Conservation (phyloP, 768 basidiomycete genomes). For the Trichaptum fuscoviolaceum region DNA sequence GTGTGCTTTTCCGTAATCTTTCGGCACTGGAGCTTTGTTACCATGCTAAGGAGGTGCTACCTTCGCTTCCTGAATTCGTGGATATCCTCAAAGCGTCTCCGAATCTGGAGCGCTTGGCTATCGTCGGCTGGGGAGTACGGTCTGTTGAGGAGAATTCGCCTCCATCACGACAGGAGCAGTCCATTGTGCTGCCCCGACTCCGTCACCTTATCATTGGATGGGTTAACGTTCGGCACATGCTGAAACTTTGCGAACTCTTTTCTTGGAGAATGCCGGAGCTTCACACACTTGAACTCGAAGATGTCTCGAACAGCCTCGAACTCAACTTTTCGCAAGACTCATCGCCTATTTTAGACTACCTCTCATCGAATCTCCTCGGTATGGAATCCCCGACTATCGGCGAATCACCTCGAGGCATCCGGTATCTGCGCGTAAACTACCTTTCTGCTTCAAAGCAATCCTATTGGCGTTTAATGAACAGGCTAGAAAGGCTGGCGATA, state of each 20-base stretch:
- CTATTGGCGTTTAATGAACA: not conserved
- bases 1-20: slow-evolving; percentile 36
- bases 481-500: not conserved
- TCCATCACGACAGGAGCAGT: not conserved
- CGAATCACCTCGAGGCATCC: not conserved
- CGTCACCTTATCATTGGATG: not conserved
- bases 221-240: not conserved
- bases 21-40: slow-evolving; percentile 48
- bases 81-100: slow-evolving; percentile 36
- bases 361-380: slow-evolving; percentile 14
- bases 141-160: slow-evolving; percentile 15
- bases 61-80: slow-evolving; percentile 41
- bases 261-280: slow-evolving; percentile 17
- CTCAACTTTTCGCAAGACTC: slow-evolving; percentile 30
- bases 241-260: not conserved
- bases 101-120: slow-evolving; percentile 35
- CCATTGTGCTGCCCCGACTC: not conserved
- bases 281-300: slow-evolving; percentile 37
- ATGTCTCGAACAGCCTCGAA: slow-evolving; percentile 36
- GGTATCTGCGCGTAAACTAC: not conserved
- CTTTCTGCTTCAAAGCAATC: not conserved
- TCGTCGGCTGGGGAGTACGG: slow-evolving; percentile 51
- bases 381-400: not conserved
- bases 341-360: slow-evolving; percentile 30
- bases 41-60: slow-evolving; percentile 53